Evolutionary conservation across 2,329 filamentous ascomycete species (phyloP).

Genomic region (Fusarium sp.): DNA sequence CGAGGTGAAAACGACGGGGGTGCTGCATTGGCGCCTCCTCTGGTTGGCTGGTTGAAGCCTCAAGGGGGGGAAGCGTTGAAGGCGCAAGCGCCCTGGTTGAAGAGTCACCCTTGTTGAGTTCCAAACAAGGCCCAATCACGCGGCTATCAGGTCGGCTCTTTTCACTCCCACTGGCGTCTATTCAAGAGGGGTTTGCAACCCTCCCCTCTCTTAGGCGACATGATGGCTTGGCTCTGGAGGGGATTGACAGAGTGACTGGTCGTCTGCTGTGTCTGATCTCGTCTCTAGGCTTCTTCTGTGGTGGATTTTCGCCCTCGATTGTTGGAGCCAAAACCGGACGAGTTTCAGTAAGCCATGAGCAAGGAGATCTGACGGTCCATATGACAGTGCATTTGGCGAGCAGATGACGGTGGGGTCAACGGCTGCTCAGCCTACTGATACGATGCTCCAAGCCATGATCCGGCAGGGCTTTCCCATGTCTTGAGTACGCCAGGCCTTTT

Average conservation of each 20-base stretch:
- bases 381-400: not conserved
- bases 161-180: slow-evolving; percentile 47
- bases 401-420: slow-evolving; percentile 19
- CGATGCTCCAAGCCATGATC: slow-evolving; percentile 32
- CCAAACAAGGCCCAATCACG: slow-evolving; percentile 45
- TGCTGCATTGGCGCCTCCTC: slow-evolving; percentile 15
- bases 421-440: slow-evolving; percentile 37
- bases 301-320: not conserved
- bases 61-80: slow-evolving; percentile 41
- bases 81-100: slow-evolving; percentile 46
- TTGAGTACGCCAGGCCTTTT: slow-evolving; percentile 8
- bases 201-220: slow-evolving; percentile 27
- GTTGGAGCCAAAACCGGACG: slow-evolving; percentile 8
- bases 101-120: slow-evolving; percentile 29
- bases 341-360: not conserved
- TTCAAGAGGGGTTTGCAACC: slow-evolving; percentile 34
- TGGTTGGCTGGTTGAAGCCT: slow-evolving; percentile 38
- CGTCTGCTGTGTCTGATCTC: not conserved
- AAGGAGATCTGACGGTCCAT: not conserved
- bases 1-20: slow-evolving; percentile 26
- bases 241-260: slow-evolving; percentile 24
- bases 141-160: slow-evolving; percentile 45
- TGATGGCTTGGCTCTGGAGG: slow-evolving; percentile 27
- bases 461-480: slow-evolving; percentile 21
- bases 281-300: not conserved